Evolutionary conservation across 352 stramenopile species (phyloP), one percentile per base, ranked within the genome.

Genomic region (Globisporangium okanoganense): DNA sequence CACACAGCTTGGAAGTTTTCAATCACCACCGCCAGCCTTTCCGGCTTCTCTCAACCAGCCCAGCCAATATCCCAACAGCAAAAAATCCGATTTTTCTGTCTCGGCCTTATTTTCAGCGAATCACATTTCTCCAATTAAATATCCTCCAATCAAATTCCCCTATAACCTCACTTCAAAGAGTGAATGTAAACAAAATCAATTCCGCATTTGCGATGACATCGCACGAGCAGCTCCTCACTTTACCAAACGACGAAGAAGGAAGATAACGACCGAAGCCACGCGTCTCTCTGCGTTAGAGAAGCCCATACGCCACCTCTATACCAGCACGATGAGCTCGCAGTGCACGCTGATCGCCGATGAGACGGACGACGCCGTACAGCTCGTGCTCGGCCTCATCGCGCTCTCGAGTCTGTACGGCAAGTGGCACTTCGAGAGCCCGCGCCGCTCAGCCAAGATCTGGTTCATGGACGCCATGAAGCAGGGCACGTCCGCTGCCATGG

Each of bases 381-480:
- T 94, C 52, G 67, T 81, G 36, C 70, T 94, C 20, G 84, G 84
- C 55, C 78, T 91, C 58, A 73, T 94, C 27, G 84, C 84, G 57
- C 71, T 94, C 52, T 92, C 81, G 20, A 88, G 82, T 31, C 71
- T 94, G 16, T 89, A 87, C 58, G 76, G 73, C 56, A 94, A 94
- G 55, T 88, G 84, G 80, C 73, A 85, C 62, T 82, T 82, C 47
- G 84, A 94, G 66, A 69, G 33, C 18, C 84, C 84, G 20, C 82
- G 82, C 9, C 71, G 84, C 29, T 58, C 84, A 16, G 72, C 66
- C n/a, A 68, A 78, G 60, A 73, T 94, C 59, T 94, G 84, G 84
- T 88, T 94, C 56, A 80, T 94, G 66, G 84, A 94, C 61, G 84
- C 84, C 54, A 87, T 88, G 70, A 94, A 94, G 62, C 84, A 94